Evolutionary conservation across 2,329 filamentous ascomycete species (phyloP), one percentile per base, ranked within the genome.

Genomic region (Byssothecium circinans): DNA sequence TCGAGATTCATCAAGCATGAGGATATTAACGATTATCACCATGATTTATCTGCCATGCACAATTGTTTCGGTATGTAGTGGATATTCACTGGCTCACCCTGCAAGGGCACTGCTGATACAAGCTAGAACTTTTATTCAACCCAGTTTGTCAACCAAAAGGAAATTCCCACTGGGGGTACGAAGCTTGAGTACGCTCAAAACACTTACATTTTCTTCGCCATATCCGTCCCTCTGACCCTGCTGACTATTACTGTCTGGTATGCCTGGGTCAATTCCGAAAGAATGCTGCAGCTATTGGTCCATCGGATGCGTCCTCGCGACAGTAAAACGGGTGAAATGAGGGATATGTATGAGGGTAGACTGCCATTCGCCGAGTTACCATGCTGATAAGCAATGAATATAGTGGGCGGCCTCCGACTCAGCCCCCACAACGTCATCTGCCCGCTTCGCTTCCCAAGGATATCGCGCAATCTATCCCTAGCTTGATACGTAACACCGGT

Each of bases 21-120:
- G 56, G 14, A 47, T 60, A 4, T 49, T 62, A 4, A 62, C 61
- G 0, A 60, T 62, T 40, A 61, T 61, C 10, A 60, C 54, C 2
- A 50, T 62, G 53, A 57, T 64, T 1, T 64, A 62, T 34, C 41
- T 62, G 0, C 59, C 61, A 1, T 60, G 57, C 32, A 62, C 60
- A 0, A 53, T 64, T 2, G 60, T 62, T 0, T 60, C 60, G n/a
- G 56, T 59, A 34, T 44, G 52, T 50, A 14, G 17, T 7, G 14
- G 3, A 23, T 19, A n/a, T 18, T 4, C 8, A 39, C 29, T 10
- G n/a, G 10, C 10, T 19, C 18, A 30, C 23, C n/a, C 10, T 32
- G 6, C 4, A 19, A 22, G 5, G 30, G 6, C 12, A 14, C 32
- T 3, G 11, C 20, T 30, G 19, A 47, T 25, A n/a, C 10, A 12